phyloP scores from a whole-genome alignment of 1,139 yeast genomes.

The Taphrina flavorubra region DNA sequence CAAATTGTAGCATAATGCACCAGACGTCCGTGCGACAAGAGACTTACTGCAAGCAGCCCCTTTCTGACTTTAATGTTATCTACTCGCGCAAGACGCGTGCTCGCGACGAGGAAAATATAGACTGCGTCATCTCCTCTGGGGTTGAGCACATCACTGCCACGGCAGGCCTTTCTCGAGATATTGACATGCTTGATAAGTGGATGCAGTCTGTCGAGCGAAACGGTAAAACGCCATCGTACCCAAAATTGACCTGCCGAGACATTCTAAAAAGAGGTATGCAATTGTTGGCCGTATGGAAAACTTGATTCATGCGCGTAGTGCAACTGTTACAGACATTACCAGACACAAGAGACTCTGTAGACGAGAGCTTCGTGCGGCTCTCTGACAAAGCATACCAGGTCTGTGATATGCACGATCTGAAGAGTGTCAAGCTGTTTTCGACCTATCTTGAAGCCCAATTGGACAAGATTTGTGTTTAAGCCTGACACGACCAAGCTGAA shows the following conservation, averaged over 20 bases:
- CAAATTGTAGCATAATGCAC: neutral
- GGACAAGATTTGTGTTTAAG: no score
- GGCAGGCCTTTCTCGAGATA: neutral
- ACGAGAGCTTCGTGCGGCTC: neutral
- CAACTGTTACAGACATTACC: neutral
- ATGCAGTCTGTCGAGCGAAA: neutral
- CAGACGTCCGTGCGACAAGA: neutral
- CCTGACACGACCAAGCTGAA: no score
- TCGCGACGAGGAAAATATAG: neutral
- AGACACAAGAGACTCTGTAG: neutral
- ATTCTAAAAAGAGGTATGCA: neutral
- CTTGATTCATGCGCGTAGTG: neutral
- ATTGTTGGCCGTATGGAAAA: neutral
- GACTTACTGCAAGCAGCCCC: neutral
- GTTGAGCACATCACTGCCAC: no score
- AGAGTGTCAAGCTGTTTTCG: neutral
- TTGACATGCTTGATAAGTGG: neutral
- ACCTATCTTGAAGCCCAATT: neutral
- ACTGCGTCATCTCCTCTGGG: no score
- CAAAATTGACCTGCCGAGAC: neutral
- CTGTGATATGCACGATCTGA: neutral
- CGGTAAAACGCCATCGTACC: no score
- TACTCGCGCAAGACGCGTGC: neutral
- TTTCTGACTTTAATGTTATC: slow-evolving; percentile 10
- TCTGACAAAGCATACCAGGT: neutral